phyloP scores from a whole-genome alignment of 2,329 filamentous ascomycete genomes.

The Colletotrichum graminicola region DNA sequence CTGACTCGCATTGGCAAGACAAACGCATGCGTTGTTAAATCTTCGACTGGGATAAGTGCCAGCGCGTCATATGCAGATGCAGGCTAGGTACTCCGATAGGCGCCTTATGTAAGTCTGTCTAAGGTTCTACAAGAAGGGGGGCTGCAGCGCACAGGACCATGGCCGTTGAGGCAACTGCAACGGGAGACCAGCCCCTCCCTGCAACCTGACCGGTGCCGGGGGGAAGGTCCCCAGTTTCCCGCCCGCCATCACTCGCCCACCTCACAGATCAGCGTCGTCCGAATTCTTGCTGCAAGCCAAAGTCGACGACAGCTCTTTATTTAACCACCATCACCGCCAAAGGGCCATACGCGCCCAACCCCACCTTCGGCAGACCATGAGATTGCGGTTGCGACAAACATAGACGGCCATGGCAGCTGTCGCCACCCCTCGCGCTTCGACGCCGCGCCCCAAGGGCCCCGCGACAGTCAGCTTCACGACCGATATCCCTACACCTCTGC shows the following conservation, averaged over 20 bases:
- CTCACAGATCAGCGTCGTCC: slow-evolving; percentile 34
- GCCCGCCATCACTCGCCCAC: slow-evolving; percentile 29
- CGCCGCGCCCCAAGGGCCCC: slow-evolving; percentile 43
- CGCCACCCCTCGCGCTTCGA: slow-evolving; percentile 43
- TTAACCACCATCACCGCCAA: slow-evolving; percentile 3
- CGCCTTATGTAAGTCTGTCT: slow-evolving; percentile 36
- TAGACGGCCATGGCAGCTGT: slow-evolving; percentile 45
- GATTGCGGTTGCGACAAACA: slow-evolving; percentile 17
- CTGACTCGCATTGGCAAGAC: slow-evolving; percentile 18
- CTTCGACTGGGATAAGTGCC: slow-evolving; percentile 10
- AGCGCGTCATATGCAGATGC: slow-evolving; percentile 11
- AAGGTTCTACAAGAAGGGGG: not conserved
- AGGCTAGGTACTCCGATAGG: slow-evolving; percentile 4
- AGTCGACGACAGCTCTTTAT: slow-evolving; percentile 40
- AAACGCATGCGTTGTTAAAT: slow-evolving; percentile 16
- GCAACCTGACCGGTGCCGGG: slow-evolving; percentile 24
- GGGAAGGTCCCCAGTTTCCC: slow-evolving; percentile 32
- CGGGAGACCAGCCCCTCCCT: slow-evolving; percentile 37
- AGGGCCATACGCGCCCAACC: slow-evolving; percentile 5
- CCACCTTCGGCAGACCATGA: slow-evolving; percentile 27
- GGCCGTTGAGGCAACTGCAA: slow-evolving; percentile 43
- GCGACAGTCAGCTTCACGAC: slow-evolving; percentile 40
- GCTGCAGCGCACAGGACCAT: slow-evolving; percentile 47
- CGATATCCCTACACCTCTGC: slow-evolving; percentile 29
- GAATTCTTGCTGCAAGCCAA: slow-evolving; percentile 43